Evolutionary conservation across 805 yeast species (phyloP).

Genomic region (Ogataea haglerorum): DNA sequence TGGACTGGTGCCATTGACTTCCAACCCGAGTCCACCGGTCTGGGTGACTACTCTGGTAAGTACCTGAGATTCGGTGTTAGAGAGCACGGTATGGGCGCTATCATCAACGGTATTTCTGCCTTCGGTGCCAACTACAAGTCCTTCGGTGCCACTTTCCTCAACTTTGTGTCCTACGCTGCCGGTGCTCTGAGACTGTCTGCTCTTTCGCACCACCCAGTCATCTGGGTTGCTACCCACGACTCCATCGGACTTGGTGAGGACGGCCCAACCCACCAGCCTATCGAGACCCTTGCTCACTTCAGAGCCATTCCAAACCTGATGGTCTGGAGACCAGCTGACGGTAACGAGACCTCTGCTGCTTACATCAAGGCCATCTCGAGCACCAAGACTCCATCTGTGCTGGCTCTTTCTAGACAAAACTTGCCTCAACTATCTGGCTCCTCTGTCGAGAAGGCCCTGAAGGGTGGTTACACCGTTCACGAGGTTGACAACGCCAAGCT

Average conservation of each 20-base stretch:
- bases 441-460: constrained; percentile 81
- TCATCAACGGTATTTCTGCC: constrained; percentile 95
- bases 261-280: constrained; percentile 93
- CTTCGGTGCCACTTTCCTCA: constrained; percentile 97
- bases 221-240: constrained; percentile 89
- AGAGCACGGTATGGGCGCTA: constrained; percentile 99
- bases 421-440: constrained; percentile 93
- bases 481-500: constrained; percentile 62
- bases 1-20: constrained; percentile 80
- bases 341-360: constrained; percentile 85
- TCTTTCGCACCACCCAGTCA: constrained; percentile 75
- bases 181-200: constrained; percentile 88
- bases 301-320: constrained; percentile 79
- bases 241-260: constrained; percentile 91
- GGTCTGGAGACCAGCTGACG: constrained; percentile 94
- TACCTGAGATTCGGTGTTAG: constrained; percentile 97
- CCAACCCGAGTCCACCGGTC: constrained; percentile 78
- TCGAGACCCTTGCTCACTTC: constrained; percentile 81
- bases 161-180: constrained; percentile 80
- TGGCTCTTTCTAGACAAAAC: constrained; percentile 83
- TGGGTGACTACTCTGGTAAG: constrained; percentile 88
- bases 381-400: constrained; percentile 63
- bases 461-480: constrained; percentile 87
- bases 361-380: constrained; percentile 63
- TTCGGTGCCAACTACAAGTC: constrained; percentile 82